These are phyloP conservation scores for Taphrina communis DNA, from an alignment of 1,139 yeast species.

Conservation along the genomic window DNA sequence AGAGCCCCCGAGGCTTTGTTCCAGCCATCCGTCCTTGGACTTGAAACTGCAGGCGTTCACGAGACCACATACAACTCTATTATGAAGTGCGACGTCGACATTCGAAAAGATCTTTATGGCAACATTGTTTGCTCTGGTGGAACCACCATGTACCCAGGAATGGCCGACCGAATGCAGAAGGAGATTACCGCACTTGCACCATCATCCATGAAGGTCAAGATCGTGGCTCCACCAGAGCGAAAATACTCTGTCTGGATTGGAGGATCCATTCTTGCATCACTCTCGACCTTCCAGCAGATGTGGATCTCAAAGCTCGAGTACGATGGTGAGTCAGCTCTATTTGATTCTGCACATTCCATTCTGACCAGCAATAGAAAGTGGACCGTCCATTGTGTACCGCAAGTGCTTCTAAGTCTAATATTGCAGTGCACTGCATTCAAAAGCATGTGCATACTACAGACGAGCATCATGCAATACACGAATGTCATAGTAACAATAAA, in stretches of 20 bases:
- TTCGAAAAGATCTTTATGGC: slow-evolving; percentile 98
- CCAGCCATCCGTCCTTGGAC: slow-evolving; percentile 97
- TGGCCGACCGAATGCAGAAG: slow-evolving; percentile 75
- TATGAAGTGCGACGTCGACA: slow-evolving; percentile 99
- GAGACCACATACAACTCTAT: slow-evolving; percentile 99
- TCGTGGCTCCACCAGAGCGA: slow-evolving; percentile 89
- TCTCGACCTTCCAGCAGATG: slow-evolving; percentile 94
- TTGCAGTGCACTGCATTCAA: slow-evolving; percentile 4
- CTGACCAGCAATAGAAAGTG: slow-evolving; percentile 84
- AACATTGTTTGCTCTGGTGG: slow-evolving; percentile 98
- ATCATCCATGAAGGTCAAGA: slow-evolving; percentile 70
- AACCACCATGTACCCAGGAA: slow-evolving; percentile 51
- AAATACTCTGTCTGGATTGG: slow-evolving; percentile 90
- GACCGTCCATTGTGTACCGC: slow-evolving; percentile 99
- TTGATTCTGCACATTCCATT: not conserved
- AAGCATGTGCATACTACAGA: slow-evolving; percentile 11
- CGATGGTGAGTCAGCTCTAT: slow-evolving; percentile 19
- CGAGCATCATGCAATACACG: slow-evolving; percentile 11
- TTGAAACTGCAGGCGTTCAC: slow-evolving; percentile 99
- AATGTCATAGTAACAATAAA: slow-evolving; percentile 17
- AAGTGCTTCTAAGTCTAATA: slow-evolving; percentile 80
- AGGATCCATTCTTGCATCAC: slow-evolving; percentile 86
- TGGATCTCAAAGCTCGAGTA: slow-evolving; percentile 98
- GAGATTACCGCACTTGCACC: slow-evolving; percentile 64
- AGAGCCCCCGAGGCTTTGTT: slow-evolving; percentile 99